These are phyloP conservation scores for Kwoniella pini DNA, from an alignment of 768 basidiomycete species.

Conservation along the genomic window DNA sequence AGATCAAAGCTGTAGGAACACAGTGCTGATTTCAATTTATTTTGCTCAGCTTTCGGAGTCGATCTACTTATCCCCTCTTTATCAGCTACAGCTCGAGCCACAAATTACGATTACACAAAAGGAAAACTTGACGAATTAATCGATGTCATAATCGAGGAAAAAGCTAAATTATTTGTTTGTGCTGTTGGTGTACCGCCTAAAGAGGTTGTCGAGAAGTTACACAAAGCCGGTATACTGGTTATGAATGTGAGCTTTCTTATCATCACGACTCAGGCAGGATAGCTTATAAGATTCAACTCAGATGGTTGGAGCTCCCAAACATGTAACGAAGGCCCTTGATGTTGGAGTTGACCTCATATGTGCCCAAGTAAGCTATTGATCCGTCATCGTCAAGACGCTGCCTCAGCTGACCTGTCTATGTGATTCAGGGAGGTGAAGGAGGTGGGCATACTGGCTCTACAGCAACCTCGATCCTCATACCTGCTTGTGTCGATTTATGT, in stretches of 20 bases:
- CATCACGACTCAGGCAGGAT: background rate
- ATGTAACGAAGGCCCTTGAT: constrained; percentile 59
- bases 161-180: constrained; percentile 82
- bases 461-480: constrained; percentile 81
- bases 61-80: constrained; percentile 86
- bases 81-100: constrained; percentile 83
- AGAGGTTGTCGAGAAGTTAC: constrained; percentile 75
- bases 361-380: constrained; percentile 59
- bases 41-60: constrained; percentile 77
- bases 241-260: constrained; percentile 71
- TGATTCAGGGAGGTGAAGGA: constrained; percentile 74
- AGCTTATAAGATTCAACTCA: constrained; percentile 12
- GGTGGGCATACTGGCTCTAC: constrained; percentile 88
- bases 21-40: background rate
- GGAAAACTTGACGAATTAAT: constrained; percentile 80
- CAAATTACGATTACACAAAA: constrained; percentile 81
- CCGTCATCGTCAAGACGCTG: background rate
- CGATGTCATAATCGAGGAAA: constrained; percentile 90
- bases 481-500: constrained; percentile 82
- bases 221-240: constrained; percentile 77
- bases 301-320: constrained; percentile 83
- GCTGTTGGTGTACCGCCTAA: constrained; percentile 78
- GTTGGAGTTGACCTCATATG: constrained; percentile 90
- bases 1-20: background rate
- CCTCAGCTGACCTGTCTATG: background rate